Evolutionary conservation across 2,329 filamentous ascomycete genomes (phyloP).

Genomic region (Teratosphaeria viscida): DNA sequence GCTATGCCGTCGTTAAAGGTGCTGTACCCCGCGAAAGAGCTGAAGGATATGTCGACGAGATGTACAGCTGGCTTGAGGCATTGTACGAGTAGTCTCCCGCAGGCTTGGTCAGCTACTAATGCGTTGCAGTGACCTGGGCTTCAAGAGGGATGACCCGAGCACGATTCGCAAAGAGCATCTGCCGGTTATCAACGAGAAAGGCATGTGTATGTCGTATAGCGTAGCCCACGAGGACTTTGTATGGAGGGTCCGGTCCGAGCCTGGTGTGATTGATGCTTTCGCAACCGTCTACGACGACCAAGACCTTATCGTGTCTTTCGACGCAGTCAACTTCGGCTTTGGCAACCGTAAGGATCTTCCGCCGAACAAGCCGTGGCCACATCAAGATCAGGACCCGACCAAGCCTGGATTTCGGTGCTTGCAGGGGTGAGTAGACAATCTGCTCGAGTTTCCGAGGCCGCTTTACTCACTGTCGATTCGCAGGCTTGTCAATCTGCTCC

Average conservation of each 20-base stretch:
- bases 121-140: slow-evolving; percentile 24
- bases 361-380: slow-evolving; percentile 36
- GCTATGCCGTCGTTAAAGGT: slow-evolving; percentile 38
- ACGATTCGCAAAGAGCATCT: slow-evolving; percentile 27
- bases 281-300: slow-evolving; percentile 37
- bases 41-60: slow-evolving; percentile 23
- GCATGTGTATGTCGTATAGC: slow-evolving; percentile 39
- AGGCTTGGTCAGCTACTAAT: slow-evolving; percentile 13
- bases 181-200: slow-evolving; percentile 37
- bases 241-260: slow-evolving; percentile 40
- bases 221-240: slow-evolving; percentile 41
- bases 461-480: not conserved
- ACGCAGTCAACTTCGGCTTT: slow-evolving; percentile 37
- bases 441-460: not conserved
- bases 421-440: slow-evolving; percentile 28
- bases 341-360: slow-evolving; percentile 30
- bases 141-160: slow-evolving; percentile 25
- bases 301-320: slow-evolving; percentile 42
- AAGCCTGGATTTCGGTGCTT: slow-evolving; percentile 41
- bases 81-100: slow-evolving; percentile 22
- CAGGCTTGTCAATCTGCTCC: slow-evolving; percentile 36
- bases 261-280: slow-evolving; percentile 37
- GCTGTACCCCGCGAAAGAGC: slow-evolving; percentile 35
- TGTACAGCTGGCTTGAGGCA: slow-evolving; percentile 24
- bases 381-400: slow-evolving; percentile 37